These are phyloP conservation scores for Alternaria gaisen DNA, from an alignment of 2,329 filamentous ascomycete species.

Conservation along the genomic window DNA sequence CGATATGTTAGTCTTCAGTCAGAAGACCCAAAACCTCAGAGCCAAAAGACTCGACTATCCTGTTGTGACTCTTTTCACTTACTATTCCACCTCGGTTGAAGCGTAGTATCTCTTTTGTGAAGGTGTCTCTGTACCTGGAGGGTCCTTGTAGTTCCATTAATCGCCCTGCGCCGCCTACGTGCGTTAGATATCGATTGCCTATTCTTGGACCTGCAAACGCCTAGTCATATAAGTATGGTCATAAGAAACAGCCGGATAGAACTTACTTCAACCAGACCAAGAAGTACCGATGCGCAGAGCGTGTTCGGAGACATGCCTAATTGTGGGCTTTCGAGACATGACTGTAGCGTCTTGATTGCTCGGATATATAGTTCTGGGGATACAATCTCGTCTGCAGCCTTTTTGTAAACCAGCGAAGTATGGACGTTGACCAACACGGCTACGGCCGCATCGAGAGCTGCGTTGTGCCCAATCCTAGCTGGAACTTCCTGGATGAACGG, in stretches of 20 bases:
- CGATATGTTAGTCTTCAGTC: constrained; percentile 2
- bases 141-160: constrained; percentile 47
- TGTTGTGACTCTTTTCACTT: constrained; percentile 12
- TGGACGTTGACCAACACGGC: constrained; percentile 43
- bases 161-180: constrained; percentile 45
- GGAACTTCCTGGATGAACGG: constrained; percentile 45
- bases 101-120: constrained; percentile 42
- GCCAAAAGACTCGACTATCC: neutral
- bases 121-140: constrained; percentile 34
- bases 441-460: constrained; percentile 44
- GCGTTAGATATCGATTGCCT: constrained; percentile 44
- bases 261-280: constrained; percentile 44
- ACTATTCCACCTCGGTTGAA: constrained; percentile 46
- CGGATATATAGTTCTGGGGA: constrained; percentile 40
- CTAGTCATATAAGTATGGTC: constrained; percentile 17
- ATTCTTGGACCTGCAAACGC: constrained; percentile 43
- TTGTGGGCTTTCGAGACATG: constrained; percentile 37
- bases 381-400: constrained; percentile 32
- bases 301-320: constrained; percentile 46
- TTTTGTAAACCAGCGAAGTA: constrained; percentile 36
- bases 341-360: constrained; percentile 43
- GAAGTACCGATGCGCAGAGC: constrained; percentile 44
- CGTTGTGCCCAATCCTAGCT: constrained; percentile 41
- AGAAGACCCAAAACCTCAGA: neutral
- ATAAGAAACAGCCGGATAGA: neutral